Base-by-base conservation (phyloP, 2,329 filamentous ascomycete species). In the Clarireedia hainanense region DNA sequence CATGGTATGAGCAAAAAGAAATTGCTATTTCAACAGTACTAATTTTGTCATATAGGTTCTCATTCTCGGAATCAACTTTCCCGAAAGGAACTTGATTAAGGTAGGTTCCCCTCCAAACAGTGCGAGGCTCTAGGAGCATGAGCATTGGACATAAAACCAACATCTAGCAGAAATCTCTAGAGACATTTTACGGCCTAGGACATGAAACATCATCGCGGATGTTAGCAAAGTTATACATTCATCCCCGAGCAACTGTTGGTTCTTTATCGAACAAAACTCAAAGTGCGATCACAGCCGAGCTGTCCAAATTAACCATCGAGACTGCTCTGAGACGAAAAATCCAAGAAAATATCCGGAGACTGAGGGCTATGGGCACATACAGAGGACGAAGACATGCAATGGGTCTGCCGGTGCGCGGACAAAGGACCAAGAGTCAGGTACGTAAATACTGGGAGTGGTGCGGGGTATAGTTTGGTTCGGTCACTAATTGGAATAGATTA, bases 251-350 rank as follows among this genome's bases (percentile, higher is more conserved):
- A 62, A 88, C 85, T 68, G 78, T 97, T 63, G 88, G 88, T 69
- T 79, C 83, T 6, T 75, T 99, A 20, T 79, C 83, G 46, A 83
- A 85, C 58, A 84, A 87, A 70, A 91, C 90, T 58, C 76, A 96
- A 63, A 85, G 89, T 52, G 86, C 88, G 52, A 77, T 99, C 58
- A 94, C 88, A 23, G 87, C 87, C 50, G 89, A 95, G 67, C 77
- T 99, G 42, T 89, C 90, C 15, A 85, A 84, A 54, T 91, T 99
- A 89, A 95, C 88, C 58, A 89, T 97, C 66, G 94, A 96, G 72
- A 95, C 88, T 71, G 91, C 97, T 67, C 78, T 95, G 61, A 78
- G 84, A 67, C 81, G 87, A 68, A 75, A 89, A 57, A 74, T 96
- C 39, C 80, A 86, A 66, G 89, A 96, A 50, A 94, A 97, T 68